Evolutionary conservation across 2,329 filamentous ascomycete genomes (phyloP), one percentile per base, ranked within the genome.

Genomic region (Orbilia blumenaviensis): DNA sequence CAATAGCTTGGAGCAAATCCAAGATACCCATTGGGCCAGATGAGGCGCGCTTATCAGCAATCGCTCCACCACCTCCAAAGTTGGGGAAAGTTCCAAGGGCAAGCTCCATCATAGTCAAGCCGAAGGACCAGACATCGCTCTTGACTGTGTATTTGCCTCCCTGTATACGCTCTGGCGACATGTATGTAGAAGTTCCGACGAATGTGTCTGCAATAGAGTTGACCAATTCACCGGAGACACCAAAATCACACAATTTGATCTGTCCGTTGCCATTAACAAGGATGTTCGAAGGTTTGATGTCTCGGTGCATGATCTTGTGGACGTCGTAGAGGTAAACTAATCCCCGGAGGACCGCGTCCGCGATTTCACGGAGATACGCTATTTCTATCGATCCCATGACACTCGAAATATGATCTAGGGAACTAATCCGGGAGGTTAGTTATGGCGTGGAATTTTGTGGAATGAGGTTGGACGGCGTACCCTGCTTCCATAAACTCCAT

Each of bases 401-500:
- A 81, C 92, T 93, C 0, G 95, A 97, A 77, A 99, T 93, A 79
- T 92, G 89, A 83, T 99, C 95, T 60, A 99, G 89, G 27, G 95
- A 92, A 61, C 95, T 97, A 82, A 78, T 80, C 42, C 74, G 69
- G 10, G 44, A 10, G 9, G 25, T 54, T 54, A 41, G 50, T 12
- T 32, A 14, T 21, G 14, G 21, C 10, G 46, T 27, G n/a, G 12
- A 63, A 34, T 23, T 10, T 7, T n/a, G 18, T 54, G 78, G 80
- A 54, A 80, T 68, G 58, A 16, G 42, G 32, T 46, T 38, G n/a
- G 62, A 67, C 21, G 14, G 27, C 92, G 84, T 87, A 98, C 95
- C 95, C 95, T 82, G 94, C 93, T 84, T 99, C 95, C 93, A 97
- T 97, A 83, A 99, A 98, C 83, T 99, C 95, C 95, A 99, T 99